phyloP scores from a whole-genome alignment of 257 asterid genomes.

The Lycium barbarum region DNA sequence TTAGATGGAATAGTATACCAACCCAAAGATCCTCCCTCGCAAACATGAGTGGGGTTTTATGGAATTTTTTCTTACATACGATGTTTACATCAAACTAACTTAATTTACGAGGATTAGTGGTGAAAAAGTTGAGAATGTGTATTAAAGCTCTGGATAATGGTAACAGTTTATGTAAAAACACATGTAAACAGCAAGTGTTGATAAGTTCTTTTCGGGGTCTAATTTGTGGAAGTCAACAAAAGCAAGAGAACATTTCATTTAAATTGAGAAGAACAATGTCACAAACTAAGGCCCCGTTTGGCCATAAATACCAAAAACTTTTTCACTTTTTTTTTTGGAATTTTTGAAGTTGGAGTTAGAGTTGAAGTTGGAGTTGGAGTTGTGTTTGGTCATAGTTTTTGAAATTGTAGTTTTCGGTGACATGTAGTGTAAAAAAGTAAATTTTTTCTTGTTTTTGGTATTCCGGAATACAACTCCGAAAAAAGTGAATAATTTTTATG shows the following conservation, averaged over 20 bases:
- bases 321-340: too few species aligned
- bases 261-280: too few species aligned
- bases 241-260: background rate
- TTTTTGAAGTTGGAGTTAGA: too few species aligned
- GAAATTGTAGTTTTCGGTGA: too few species aligned
- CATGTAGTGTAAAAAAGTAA: too few species aligned
- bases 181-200: background rate
- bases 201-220: background rate
- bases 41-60: background rate
- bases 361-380: too few species aligned
- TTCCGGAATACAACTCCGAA: too few species aligned
- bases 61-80: background rate
- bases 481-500: too few species aligned
- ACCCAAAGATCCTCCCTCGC: background rate
- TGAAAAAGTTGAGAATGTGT: background rate
- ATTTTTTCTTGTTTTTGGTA: too few species aligned
- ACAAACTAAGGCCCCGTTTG: too few species aligned
- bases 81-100: background rate
- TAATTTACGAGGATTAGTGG: background rate
- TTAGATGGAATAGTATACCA: background rate
- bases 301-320: too few species aligned
- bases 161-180: background rate
- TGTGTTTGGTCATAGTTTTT: too few species aligned
- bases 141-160: background rate
- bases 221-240: background rate